Percentiles rank a stretch among this genome's conserved stretches.
phyloP scores from a whole-genome alignment of 371 early-diverging fungal genomes.

The Modicella reniformis region DNA sequence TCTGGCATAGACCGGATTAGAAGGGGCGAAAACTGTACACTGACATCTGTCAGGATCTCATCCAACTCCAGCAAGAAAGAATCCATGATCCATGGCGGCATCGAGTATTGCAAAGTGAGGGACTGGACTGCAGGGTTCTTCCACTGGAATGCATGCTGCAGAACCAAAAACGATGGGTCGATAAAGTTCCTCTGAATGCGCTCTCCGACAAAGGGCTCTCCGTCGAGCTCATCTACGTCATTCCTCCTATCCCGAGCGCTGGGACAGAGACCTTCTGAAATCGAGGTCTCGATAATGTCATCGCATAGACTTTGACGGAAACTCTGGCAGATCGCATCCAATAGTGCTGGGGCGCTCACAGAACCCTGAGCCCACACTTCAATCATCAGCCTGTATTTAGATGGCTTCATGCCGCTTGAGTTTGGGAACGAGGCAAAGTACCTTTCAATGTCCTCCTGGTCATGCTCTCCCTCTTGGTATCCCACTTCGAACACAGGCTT shows the following conservation, averaged over 20 bases:
- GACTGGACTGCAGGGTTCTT: conserved; percentile 67
- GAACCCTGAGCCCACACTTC: conserved; percentile 80
- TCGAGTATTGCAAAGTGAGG: conserved; percentile 52
- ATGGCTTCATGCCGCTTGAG: conserved; percentile 16
- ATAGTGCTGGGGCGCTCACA: conserved; percentile 62
- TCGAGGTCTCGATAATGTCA: conserved; percentile 70
- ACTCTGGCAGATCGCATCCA: conserved; percentile 61
- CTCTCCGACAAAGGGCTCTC: conserved; percentile 57
- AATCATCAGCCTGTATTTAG: conserved; percentile 62
- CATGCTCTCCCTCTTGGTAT: conserved; percentile 42
- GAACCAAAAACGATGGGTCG: conserved; percentile 61
- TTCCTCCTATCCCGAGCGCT: conserved; percentile 47
- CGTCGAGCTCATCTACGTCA: conserved; percentile 39
- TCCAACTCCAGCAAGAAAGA: conserved; percentile 53
- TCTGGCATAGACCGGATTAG: conserved; percentile 50
- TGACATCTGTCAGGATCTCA: conserved; percentile 56
- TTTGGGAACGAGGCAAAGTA: conserved; percentile 47
- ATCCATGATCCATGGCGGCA: conserved; percentile 66
- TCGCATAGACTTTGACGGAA: conserved; percentile 75
- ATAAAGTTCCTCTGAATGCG: conserved; percentile 61
- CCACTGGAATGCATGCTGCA: conserved; percentile 61
- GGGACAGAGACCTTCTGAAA: conserved; percentile 56
- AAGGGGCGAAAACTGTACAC: conserved; percentile 52
- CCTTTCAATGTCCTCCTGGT: conserved; percentile 39
- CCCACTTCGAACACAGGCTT: conserved; percentile 56